These are phyloP conservation scores for Polygonum maritimum DNA, from an alignment of 148 eudicot genomes.

Conservation along the genomic window DNA sequence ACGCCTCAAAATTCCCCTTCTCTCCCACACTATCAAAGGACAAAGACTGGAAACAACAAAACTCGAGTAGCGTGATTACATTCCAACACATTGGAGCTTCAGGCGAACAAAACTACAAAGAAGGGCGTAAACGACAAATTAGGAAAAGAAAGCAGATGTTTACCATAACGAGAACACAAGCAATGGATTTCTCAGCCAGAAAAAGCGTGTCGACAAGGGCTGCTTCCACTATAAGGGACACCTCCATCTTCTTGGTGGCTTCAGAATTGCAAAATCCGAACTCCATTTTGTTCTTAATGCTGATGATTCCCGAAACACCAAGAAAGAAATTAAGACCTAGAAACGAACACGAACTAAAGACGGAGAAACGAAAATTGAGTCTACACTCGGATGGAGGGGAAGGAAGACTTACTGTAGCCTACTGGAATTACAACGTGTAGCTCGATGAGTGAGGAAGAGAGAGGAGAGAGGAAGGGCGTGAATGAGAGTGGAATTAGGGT, in stretches of 20 bases:
- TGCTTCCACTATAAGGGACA: conserved; percentile 1
- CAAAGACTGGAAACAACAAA: background rate
- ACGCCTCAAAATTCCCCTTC: background rate
- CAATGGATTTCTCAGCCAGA: conserved; percentile 9
- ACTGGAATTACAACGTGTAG: background rate
- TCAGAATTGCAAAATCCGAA: conserved; percentile 11
- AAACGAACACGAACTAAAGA: background rate
- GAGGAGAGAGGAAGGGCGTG: background rate
- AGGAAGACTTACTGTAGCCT: background rate
- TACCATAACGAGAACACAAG: conserved; percentile 2
- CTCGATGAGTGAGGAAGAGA: background rate
- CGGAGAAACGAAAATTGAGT: background rate
- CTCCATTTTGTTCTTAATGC: background rate
- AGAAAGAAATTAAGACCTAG: background rate
- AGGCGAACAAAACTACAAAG: background rate
- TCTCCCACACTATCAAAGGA: background rate
- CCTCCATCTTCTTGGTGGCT: background rate
- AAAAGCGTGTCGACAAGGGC: conserved; percentile 10
- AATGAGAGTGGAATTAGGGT: conserved; percentile 1
- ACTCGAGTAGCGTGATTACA: background rate
- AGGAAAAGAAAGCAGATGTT: conserved; percentile 1
- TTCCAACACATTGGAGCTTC: background rate
- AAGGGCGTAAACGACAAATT: background rate
- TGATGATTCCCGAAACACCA: background rate
- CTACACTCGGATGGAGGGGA: background rate